Percentiles rank a stretch among this genome's conserved stretches.
Evolutionary conservation across 2,329 filamentous ascomycete genomes (phyloP).

Genomic region (Aspergillus spinulosporus): DNA sequence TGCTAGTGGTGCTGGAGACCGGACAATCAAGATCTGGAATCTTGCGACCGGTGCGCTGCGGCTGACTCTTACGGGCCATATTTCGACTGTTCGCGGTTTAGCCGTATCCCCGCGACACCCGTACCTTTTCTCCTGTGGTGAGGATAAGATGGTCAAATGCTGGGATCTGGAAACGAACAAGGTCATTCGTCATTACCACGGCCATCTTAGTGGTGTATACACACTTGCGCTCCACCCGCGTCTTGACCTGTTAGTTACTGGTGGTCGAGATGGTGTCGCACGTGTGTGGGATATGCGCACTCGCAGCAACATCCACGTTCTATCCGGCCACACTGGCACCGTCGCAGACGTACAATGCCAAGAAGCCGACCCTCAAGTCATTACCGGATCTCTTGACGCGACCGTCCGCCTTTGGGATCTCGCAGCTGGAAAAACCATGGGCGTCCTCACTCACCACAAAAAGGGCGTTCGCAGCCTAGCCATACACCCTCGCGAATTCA

Average conservation of each 20-base stretch:
- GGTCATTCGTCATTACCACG: conserved; percentile 96
- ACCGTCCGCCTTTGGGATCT: conserved; percentile 94
- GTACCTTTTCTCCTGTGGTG: conserved; percentile 95
- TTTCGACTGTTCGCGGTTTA: conserved; percentile 86
- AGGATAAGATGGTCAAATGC: conserved; percentile 99
- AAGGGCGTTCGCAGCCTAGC: conserved; percentile 87
- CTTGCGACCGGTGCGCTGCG: conserved; percentile 80
- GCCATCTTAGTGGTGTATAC: conserved; percentile 94
- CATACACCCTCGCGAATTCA: conserved; percentile 88
- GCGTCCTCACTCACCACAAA: conserved; percentile 95
- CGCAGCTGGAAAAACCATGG: conserved; percentile 93
- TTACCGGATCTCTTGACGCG: conserved; percentile 86
- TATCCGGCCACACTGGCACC: conserved; percentile 86
- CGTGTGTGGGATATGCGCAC: conserved; percentile 99
- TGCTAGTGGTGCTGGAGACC: conserved; percentile 88
- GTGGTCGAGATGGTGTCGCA: conserved; percentile 89
- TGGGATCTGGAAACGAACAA: conserved; percentile 99
- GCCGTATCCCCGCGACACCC: conserved; percentile 92
- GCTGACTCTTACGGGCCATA: conserved; percentile 88
- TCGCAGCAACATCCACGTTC: conserved; percentile 89
- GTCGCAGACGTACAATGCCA: conserved; percentile 88
- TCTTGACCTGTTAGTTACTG: conserved; percentile 90
- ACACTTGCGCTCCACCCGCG: conserved; percentile 90
- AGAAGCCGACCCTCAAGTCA: conserved; percentile 94
- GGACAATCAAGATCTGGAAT: conserved; percentile 99